These are phyloP conservation scores for Sorghum bicolor DNA, from an alignment of 176 grass and related monocot genomes.

Conservation along the genomic window Sorghum_bicolor_NCBIv3 NC_012873.2:6453501-6454000, in stretches of 20 bases:
- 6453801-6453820: not conserved
- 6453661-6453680: not conserved
- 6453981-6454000: conserved; percentile 4
- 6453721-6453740: not conserved
- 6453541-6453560: not conserved
- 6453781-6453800: conserved; percentile 28
- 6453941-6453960: conserved; percentile 54
- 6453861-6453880: not conserved
- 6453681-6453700: not conserved
- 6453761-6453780: not conserved
- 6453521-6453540: not conserved
- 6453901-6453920: conserved; percentile 48
- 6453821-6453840: conserved; percentile 6
- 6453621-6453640: not conserved
- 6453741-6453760: conserved; percentile 1
- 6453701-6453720: not conserved
- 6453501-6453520: not conserved
- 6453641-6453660: not conserved
- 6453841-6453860: not conserved
- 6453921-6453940: conserved; percentile 36
- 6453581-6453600: not conserved
- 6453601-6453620: not conserved
- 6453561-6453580: not conserved
- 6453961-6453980: conserved; percentile 52
- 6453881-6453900: conserved; percentile 21